Conservation (phyloP, 129 eudicot species). For the Lactuca sativa region DNA sequence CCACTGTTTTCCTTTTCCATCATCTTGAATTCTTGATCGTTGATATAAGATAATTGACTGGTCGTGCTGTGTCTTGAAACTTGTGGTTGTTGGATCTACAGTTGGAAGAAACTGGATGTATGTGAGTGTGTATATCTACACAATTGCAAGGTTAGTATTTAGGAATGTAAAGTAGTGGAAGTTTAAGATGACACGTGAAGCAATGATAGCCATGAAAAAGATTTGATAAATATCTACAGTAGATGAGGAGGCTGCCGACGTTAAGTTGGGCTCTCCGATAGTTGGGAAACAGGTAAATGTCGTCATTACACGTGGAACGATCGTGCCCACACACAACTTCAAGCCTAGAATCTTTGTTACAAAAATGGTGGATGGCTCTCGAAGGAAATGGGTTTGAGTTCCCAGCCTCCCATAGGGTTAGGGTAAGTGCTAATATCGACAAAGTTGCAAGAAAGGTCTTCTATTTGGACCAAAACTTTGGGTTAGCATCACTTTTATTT, state of each 20-base stretch:
- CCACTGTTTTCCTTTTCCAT: slow-evolving; percentile 12
- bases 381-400: too few relatives aligned
- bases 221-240: not conserved
- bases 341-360: not conserved
- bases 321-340: not conserved
- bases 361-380: too few relatives aligned
- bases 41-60: not conserved
- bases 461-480: too few relatives aligned
- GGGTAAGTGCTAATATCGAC: too few relatives aligned
- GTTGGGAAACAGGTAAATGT: not conserved
- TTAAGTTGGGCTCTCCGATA: slow-evolving; percentile 40
- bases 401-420: too few relatives aligned
- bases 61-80: not conserved
- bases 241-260: slow-evolving; percentile 36
- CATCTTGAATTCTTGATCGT: slow-evolving; percentile 8
- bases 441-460: too few relatives aligned
- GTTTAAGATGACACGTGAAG: slow-evolving; percentile 48
- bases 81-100: slow-evolving; percentile 5
- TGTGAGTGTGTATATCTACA: not conserved
- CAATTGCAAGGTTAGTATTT: slow-evolving; percentile 10
- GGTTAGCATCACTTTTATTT: too few relatives aligned
- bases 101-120: not conserved
- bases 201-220: slow-evolving; percentile 43
- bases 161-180: slow-evolving; percentile 18
- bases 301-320: not conserved